Base-by-base conservation (phyloP, 139 green algal species). In the Micractinium conductrix region DNA sequence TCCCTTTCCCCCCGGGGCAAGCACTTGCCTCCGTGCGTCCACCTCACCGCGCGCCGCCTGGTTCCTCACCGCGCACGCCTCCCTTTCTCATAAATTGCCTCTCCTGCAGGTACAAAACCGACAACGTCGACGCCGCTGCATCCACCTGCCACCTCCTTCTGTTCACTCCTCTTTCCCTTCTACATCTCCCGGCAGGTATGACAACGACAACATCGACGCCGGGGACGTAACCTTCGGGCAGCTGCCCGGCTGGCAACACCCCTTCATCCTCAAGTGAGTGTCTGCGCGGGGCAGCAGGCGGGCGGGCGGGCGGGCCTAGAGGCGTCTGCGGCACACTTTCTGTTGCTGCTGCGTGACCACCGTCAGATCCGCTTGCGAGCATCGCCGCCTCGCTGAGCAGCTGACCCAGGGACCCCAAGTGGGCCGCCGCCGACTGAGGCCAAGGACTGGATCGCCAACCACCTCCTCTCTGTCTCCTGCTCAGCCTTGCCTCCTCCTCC, bases 161-260 rank as follows among this genome's bases (percentile, higher is more conserved):
- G 14, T 58, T 10, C 12, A 22, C 12, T 58, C 12, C 48, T 58
- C 14, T 58, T 14, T 58, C 14, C 48, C 14, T 14, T 14, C 48
- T 58, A 10, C 48, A 10, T 58, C 48, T 58, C 48, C 48, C 48
- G 48, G 12, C 48, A 58, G 63, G 30, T 71, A 91, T 63, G 90
- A 93, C 26, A 93, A 93, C 68, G 87, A 93, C 81, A 93, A 93
- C 82, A 81, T 88, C 21, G 89, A 92, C 12, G 40, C 38, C 30
- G 43, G 43, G 42, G 70, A 91, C 37, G 53, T 80, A n/a, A 48
- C 50, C 58, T 21, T 89, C 65, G 78, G 78, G 50, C 87, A 81
- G 21, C 28, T 69, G 16, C 28, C 72, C 26, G 83, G 83, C 42
- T 82, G 80, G 48, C 44, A 74, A 22, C 17, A 87, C 33, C 83